Base-by-base conservation (phyloP, 2,329 filamentous ascomycete genomes). In the Ophiostoma quercus region DNA sequence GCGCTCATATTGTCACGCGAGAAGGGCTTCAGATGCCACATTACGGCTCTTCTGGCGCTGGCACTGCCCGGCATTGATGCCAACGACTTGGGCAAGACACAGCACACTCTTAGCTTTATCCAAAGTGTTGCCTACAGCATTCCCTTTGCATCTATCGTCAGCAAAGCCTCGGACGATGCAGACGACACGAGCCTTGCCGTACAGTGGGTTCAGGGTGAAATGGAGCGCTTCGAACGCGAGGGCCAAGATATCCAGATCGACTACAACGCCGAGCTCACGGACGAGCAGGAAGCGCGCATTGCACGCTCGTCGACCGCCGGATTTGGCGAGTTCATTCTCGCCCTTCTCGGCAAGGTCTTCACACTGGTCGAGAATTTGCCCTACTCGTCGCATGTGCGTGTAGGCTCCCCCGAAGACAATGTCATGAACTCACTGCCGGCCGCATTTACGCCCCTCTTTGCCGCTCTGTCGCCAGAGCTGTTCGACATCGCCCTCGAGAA, bases 71-170 rank as follows among this genome's bases (percentile, higher is more conserved):
- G 95, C 29, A 96, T 99, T 71, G 96, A 99, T 79, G 94, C 96
- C 73, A 99, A 99, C 77, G 95, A 99, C 79, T 82, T 99, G 34
- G 94, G 95, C 77, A 99, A 99, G 83, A 98, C 95, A 0, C 87
- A 97, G 75, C 92, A 97, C 79, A 96, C 95, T 0, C 84, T 99
- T 71, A 92, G 94, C 74, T 97, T 97, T 77, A 95, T 99, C 70
- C 94, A 98, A 79, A 91, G 92, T 71, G 92, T 98, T 14, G 94
- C 93, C 71, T 98, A 97, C 81, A 96, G 94, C 76, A 96, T 99
- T 68, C 96, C 95, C 0, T 92, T 99, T 76, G 88, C 91, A 71
- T 91, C 96, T 71, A 82, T 99, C 67, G 90, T 91, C 51, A 68
- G 29, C 60, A 66, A 66, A 8, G 85, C 88, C 76, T 88, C 89